These are phyloP conservation scores for Phycomyces blakesleeanus DNA, from an alignment of 192 early-diverging fungal species.

Conservation along the genomic window DNA sequence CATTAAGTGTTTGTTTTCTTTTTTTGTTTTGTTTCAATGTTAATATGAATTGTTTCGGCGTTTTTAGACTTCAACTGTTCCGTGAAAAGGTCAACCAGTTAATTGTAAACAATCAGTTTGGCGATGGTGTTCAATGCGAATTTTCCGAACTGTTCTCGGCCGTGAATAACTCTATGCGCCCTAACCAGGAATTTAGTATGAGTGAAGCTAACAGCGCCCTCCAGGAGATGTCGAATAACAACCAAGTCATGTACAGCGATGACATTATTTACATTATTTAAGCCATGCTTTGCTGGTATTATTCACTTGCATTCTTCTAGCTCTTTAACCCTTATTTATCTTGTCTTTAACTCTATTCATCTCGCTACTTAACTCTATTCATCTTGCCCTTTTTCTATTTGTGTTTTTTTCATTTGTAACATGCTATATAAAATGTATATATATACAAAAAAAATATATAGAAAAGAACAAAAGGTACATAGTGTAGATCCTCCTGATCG, in stretches of 20 bases:
- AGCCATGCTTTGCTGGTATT: conserved; percentile 6
- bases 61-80: conserved; percentile 41
- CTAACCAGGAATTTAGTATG: conserved; percentile 40
- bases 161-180: conserved; percentile 52
- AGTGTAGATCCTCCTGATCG: no score
- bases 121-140: conserved; percentile 48
- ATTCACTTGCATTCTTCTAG: neutral
- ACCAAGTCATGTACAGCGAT: conserved; percentile 72
- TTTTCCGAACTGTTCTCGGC: conserved; percentile 53
- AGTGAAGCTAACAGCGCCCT: conserved; percentile 59
- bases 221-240: conserved; percentile 55
- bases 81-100: conserved; percentile 43
- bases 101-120: conserved; percentile 41
- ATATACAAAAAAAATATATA: no score
- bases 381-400: no score
- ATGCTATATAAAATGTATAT: no score
- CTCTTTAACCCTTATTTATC: neutral
- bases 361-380: no score
- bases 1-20: neutral
- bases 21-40: neutral
- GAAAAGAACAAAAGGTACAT: no score
- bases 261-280: conserved; percentile 66
- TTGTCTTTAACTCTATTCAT: neutral
- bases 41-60: neutral
- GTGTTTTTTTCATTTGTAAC: no score